Conservation (phyloP, 129 eudicot genomes). For the Dittrichia graveolens region DNA sequence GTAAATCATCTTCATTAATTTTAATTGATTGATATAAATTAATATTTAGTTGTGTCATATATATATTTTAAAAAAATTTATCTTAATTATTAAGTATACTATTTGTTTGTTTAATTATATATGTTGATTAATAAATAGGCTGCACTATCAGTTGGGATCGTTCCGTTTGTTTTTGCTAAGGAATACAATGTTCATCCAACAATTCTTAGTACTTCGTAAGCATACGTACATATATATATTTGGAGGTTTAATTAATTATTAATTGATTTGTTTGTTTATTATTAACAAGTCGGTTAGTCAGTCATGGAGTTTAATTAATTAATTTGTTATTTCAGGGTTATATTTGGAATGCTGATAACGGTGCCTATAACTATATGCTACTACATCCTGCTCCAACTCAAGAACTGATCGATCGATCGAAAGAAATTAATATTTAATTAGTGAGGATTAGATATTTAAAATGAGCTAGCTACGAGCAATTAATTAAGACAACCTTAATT, state of each 20-base stretch:
- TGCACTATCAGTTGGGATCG: constrained; percentile 89
- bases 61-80: too few species aligned
- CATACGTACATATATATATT: background rate
- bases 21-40: background rate
- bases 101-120: background rate
- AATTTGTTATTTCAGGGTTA: constrained; percentile 62
- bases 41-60: too few species aligned
- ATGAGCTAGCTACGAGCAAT: background rate
- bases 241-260: too few species aligned
- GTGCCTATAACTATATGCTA: constrained; percentile 80
- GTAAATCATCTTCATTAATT: constrained; percentile 15
- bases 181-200: constrained; percentile 83
- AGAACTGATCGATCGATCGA: background rate
- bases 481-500: background rate
- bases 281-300: too few species aligned
- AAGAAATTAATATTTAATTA: too few species aligned
- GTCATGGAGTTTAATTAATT: too few species aligned
- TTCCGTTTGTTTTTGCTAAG: constrained; percentile 91
- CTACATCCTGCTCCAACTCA: constrained; percentile 43
- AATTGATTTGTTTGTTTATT: too few species aligned
- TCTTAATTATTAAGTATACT: background rate
- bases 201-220: constrained; percentile 84
- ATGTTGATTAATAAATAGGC: constrained; percentile 50
- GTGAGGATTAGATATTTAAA: too few species aligned
- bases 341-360: constrained; percentile 92